Conservation (phyloP, 2,329 filamentous ascomycete species). For the Chaetomium sp. region DNA sequence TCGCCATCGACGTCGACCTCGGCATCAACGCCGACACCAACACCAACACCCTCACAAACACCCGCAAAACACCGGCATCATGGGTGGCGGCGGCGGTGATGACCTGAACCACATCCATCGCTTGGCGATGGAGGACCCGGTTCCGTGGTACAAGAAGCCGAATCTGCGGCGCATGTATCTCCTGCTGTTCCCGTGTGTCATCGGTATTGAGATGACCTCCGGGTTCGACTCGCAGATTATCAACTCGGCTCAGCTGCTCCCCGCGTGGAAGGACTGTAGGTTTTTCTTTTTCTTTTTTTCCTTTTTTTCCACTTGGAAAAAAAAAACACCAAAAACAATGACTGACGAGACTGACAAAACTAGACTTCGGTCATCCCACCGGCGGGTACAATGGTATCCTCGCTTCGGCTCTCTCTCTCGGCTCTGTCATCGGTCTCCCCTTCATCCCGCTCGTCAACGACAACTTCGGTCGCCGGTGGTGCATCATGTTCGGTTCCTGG, state of each 20-base stretch:
- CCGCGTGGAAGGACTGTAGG: slow-evolving; percentile 32
- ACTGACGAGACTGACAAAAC: background rate
- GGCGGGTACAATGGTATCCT: slow-evolving; percentile 47
- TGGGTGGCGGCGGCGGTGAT: slow-evolving; percentile 17
- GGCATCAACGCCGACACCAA: background rate
- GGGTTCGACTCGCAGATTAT: slow-evolving; percentile 46
- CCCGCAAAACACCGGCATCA: slow-evolving; percentile 7
- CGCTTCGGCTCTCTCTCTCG: slow-evolving; percentile 53
- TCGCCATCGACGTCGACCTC: background rate
- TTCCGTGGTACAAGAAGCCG: slow-evolving; percentile 49
- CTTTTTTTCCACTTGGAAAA: background rate
- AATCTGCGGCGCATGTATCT: slow-evolving; percentile 50
- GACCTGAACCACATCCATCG: slow-evolving; percentile 30
- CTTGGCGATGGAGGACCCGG: slow-evolving; percentile 35
- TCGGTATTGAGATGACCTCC: slow-evolving; percentile 55
- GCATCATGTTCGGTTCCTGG: slow-evolving; percentile 47
- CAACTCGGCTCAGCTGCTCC: slow-evolving; percentile 34
- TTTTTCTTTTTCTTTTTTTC: slow-evolving; percentile 23
- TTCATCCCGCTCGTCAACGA: slow-evolving; percentile 52
- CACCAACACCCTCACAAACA: too few species aligned
- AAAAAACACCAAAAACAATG: background rate
- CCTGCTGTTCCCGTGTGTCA: slow-evolving; percentile 49
- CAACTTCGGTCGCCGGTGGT: slow-evolving; percentile 47
- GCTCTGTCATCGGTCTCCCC: slow-evolving; percentile 52
- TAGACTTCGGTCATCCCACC: slow-evolving; percentile 40